These are phyloP conservation scores for Podila verticillata DNA, from an alignment of 192 early-diverging fungal genomes.

Conservation along the genomic window DNA sequence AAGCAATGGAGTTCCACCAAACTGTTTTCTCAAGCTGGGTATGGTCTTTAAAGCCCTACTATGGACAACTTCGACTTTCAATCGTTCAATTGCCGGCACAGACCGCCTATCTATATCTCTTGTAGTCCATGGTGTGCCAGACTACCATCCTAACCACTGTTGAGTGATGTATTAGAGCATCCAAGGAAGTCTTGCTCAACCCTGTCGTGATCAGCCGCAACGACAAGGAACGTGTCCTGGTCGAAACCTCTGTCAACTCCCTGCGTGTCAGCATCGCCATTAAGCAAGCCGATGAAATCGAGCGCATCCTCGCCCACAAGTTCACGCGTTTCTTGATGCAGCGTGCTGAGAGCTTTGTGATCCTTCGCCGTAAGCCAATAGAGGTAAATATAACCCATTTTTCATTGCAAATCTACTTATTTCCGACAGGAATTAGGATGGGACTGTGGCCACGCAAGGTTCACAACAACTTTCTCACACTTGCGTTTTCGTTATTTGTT, in stretches of 20 bases:
- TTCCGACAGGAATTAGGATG: too few relatives aligned
- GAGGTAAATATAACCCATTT: slow-evolving; percentile 53
- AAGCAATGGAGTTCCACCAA: neutral
- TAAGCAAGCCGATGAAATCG: slow-evolving; percentile 98
- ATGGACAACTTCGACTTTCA: too few relatives aligned
- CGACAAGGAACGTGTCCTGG: slow-evolving; percentile 92
- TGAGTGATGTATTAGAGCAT: slow-evolving; percentile 55
- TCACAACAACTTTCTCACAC: neutral
- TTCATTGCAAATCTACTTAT: too few relatives aligned
- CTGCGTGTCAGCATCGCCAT: slow-evolving; percentile 94
- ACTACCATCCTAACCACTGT: neutral
- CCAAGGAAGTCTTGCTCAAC: slow-evolving; percentile 87
- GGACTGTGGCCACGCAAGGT: neutral
- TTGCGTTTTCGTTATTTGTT: neutral
- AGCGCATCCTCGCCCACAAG: slow-evolving; percentile 93
- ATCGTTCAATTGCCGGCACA: neutral
- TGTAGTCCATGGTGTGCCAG: neutral
- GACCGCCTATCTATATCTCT: neutral
- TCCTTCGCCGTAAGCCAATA: slow-evolving; percentile 91
- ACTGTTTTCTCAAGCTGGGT: neutral
- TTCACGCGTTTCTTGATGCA: slow-evolving; percentile 98
- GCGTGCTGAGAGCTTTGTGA: slow-evolving; percentile 96
- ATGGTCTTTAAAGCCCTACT: too few relatives aligned
- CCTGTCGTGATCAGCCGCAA: slow-evolving; percentile 89
- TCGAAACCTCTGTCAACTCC: slow-evolving; percentile 94